Evolutionary conservation across 805 yeast species (phyloP), one percentile per base, ranked within the genome.

Genomic region (Yarrowia bubula): DNA sequence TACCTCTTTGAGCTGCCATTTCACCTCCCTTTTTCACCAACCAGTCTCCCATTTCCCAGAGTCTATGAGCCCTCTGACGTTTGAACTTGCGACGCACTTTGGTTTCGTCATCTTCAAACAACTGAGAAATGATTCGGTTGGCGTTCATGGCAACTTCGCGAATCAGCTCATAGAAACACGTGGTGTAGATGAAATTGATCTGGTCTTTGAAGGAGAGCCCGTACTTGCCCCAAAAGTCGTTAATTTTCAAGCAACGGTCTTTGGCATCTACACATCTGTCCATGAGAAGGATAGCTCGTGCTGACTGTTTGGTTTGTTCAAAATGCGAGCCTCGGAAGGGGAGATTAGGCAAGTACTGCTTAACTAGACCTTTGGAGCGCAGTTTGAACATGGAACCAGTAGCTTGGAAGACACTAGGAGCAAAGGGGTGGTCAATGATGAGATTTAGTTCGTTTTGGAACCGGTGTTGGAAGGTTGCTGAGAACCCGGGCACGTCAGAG

Each of bases 21-120:
- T 58, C 42, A 0, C 22, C 43, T 1, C 51, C 64, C 11, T 18
- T 14, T 7, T 58, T 42, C 7, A 58, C 64, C 43, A 58, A 8
- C 64, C 64, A 58, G n/a, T 58, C 51, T 2, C 64, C 64, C 32
- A 58, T 58, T 11, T 33, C 64, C 64, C 64, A 58, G 10, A 58
- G 11, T 10, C 64, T 11, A 10, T 58, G 64, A 1, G 64, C 64
- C 14, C 64, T 18, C 10, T 58, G 64, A 0, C 64, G 18, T 17
- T 42, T 41, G 33, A 6, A 42, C 22, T 42, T 41, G 8, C 64
- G 33, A 10, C 51, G 13, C 4, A 18, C 50, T 17, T 44, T 44
- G n/a, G 43, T n/a, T n/a, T 58, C 64, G n/a, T 58, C 51, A 2
- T 43, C 64, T 15, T 58, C 51, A 28, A 58, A 58, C 15, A 58